Base-by-base conservation (phyloP, 768 basidiomycete genomes). In the Guyanaporus albipodus region DNA sequence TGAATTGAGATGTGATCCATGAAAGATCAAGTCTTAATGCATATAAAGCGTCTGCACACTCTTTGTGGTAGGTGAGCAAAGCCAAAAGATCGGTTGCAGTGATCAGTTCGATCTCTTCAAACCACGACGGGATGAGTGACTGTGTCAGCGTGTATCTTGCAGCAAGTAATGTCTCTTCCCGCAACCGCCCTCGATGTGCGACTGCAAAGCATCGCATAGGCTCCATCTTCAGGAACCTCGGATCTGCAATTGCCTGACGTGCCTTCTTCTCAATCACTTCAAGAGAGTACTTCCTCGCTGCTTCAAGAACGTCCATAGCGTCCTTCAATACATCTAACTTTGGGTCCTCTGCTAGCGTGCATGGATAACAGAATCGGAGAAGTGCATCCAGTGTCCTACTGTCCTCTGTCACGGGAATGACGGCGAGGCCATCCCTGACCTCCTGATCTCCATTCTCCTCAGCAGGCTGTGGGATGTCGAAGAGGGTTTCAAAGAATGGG, bases 401-500 rank as follows among this genome's bases (percentile, higher is more conserved):
- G 17, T 47, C 31, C 45, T 64, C 59, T 9, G 49, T 15, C 15
- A 64, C 22, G 7, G 42, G 32, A 17, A 66, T 45, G 33, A 66
- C 55, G 33, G 43, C 29, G n/a, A 62, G 49, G 12, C 45, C 50
- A 19, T 63, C 47, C 19, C 35, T 53, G 35, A 21, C 38, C 11
- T 53, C 53, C 38, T 50, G 55, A 11, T 54, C 53, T 3, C 35
- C 32, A 4, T 8, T 37, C 6, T 8, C 51, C 34, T 53, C 22
- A 1, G 29, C 15, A 1, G 64, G 54, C 32, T 68, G 61, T 0
- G 64, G 63, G 1, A 67, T 47, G 14, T 46, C 42, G 39, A 72
- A 67, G 53, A 73, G 64, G 19, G 55, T 49, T 19, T 59, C 50
- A 36, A 71, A 74, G 42, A 70, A 56, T 0, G 66, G 41, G 29